These are phyloP conservation scores for Penicillium bialowiezense DNA, from an alignment of 495 filamentous ascomycete species.

Conservation along the genomic window DNA sequence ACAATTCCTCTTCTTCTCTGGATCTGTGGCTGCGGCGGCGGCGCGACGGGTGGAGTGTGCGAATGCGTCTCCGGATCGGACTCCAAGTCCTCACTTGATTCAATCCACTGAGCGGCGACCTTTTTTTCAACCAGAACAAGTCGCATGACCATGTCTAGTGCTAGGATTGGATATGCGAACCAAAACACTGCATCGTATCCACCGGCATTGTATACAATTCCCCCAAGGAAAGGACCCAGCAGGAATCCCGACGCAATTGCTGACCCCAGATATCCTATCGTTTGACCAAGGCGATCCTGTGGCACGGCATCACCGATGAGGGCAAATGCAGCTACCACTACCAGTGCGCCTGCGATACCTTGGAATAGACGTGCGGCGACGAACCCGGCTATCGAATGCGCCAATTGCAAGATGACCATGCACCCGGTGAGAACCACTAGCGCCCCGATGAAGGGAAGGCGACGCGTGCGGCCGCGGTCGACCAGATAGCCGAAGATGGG, in stretches of 20 bases:
- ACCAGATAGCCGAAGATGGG: conserved; percentile 56
- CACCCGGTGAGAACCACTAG: conserved; percentile 53
- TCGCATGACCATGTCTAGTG: conserved; percentile 61
- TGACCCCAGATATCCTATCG: conserved; percentile 42
- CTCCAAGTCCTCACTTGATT: neutral
- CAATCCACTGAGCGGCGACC: conserved; percentile 22
- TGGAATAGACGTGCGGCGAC: conserved; percentile 58
- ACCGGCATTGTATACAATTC: conserved; percentile 55
- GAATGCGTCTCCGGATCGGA: neutral
- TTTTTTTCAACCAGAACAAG: conserved; percentile 64
- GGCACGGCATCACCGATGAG: conserved; percentile 60
- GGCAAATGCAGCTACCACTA: conserved; percentile 62
- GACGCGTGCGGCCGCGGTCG: conserved; percentile 43
- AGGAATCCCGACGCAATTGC: conserved; percentile 32
- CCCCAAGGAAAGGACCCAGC: conserved; percentile 57
- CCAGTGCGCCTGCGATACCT: conserved; percentile 58
- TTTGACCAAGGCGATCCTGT: conserved; percentile 54
- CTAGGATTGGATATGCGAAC: conserved; percentile 54
- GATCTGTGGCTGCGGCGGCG: neutral
- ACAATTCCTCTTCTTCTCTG: conserved; percentile 7
- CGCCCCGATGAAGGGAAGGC: conserved; percentile 57
- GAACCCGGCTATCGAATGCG: conserved; percentile 49
- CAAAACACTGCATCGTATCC: conserved; percentile 62
- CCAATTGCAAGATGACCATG: conserved; percentile 56
- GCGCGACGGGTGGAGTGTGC: neutral